Conservation (phyloP, 2,329 filamentous ascomycete genomes). For the Fusarium anguioides region DNA sequence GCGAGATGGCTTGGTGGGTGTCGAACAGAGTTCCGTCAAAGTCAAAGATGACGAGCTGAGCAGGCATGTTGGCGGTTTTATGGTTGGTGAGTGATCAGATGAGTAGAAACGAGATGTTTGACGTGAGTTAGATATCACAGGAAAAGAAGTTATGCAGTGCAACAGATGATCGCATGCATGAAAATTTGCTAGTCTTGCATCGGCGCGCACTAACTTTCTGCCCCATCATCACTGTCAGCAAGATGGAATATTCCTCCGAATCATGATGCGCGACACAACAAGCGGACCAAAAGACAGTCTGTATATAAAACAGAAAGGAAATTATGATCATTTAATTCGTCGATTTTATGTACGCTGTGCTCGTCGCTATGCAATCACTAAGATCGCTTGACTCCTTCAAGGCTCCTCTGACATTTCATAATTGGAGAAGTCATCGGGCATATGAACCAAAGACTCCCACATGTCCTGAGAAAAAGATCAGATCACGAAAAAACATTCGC, state of each 20-base stretch:
- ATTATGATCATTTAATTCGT: background rate
- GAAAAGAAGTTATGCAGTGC: no score
- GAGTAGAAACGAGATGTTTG: no score
- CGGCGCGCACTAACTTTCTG: no score
- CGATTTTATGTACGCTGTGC: background rate
- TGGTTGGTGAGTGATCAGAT: background rate
- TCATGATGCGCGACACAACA: no score
- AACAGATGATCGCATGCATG: no score
- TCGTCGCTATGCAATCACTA: background rate
- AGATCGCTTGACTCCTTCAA: background rate
- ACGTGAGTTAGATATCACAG: no score
- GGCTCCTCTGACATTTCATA: constrained; percentile 10
- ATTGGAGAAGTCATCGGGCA: constrained; percentile 17
- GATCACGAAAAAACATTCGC: rapidly evolving
- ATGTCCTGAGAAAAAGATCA: constrained; percentile 5
- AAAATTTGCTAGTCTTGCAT: no score
- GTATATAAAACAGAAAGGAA: no score
- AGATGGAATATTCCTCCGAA: no score
- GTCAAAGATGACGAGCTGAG: constrained; percentile 12
- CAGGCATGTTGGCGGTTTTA: background rate
- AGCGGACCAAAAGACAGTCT: no score
- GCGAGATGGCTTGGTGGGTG: constrained; percentile 11
- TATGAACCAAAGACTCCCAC: constrained; percentile 29
- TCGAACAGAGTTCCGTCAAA: constrained; percentile 17
- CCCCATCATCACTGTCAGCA: no score